Evolutionary conservation across 2,329 filamentous ascomycete species (phyloP).

Genomic region (Pseudogymnoascus sp.): DNA sequence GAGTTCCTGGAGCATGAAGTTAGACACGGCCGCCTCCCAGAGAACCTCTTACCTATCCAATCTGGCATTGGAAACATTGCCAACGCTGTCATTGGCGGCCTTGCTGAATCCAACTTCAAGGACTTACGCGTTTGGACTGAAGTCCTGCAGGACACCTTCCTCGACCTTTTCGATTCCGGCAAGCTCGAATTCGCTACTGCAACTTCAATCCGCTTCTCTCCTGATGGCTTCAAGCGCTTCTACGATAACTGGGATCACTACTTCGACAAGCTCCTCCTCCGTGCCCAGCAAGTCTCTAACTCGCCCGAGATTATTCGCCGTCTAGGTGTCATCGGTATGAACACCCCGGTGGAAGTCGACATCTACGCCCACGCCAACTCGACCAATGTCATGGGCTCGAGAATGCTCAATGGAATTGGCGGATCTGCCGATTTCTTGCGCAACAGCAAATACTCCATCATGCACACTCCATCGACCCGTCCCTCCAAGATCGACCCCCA

Average conservation of each 20-base stretch:
- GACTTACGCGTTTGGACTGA: conserved; percentile 92
- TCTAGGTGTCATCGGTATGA: conserved; percentile 86
- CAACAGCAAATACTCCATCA: conserved; percentile 75
- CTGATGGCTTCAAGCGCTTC: conserved; percentile 84
- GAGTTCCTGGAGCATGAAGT: conserved; percentile 85
- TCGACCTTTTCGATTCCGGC: conserved; percentile 84
- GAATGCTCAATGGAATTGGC: conserved; percentile 81
- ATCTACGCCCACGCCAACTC: conserved; percentile 92
- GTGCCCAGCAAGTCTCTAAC: conserved; percentile 83
- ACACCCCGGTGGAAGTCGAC: conserved; percentile 88
- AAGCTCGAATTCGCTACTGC: conserved; percentile 84
- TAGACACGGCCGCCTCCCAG: conserved; percentile 63
- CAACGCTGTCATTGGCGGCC: conserved; percentile 80
- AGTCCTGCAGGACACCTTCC: conserved; percentile 85
- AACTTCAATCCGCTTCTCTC: conserved; percentile 83
- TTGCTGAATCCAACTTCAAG: conserved; percentile 72
- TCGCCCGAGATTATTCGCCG: conserved; percentile 83
- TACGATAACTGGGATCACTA: conserved; percentile 79
- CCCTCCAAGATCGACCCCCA: conserved; percentile 75
- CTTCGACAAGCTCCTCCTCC: conserved; percentile 72
- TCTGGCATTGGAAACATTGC: conserved; percentile 90
- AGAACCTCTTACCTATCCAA: conserved; percentile 71
- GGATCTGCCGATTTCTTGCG: conserved; percentile 77
- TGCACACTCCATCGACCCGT: conserved; percentile 80
- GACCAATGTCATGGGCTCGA: conserved; percentile 79